Conservation (phyloP, 805 yeast genomes). For the Wickerhamiella kazuoi region DNA sequence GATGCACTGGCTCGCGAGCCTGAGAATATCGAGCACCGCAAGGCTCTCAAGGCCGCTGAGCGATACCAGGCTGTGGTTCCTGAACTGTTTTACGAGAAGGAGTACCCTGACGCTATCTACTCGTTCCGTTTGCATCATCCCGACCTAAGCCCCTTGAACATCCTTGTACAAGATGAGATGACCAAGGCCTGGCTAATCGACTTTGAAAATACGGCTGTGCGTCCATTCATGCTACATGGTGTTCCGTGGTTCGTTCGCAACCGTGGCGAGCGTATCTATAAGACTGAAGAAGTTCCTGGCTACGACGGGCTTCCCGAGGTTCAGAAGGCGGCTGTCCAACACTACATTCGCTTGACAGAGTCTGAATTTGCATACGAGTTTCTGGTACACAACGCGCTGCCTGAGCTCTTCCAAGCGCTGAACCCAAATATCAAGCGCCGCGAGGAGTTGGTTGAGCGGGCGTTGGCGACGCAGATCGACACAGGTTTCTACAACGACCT, state of each 20-base stretch:
- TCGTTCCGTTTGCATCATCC: conserved; percentile 62
- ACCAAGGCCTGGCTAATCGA: conserved; percentile 41
- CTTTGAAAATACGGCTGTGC: conserved; percentile 63
- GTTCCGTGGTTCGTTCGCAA: conserved; percentile 76
- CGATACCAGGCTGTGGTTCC: conserved; percentile 41
- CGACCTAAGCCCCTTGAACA: conserved; percentile 84
- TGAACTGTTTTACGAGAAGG: conserved; percentile 33
- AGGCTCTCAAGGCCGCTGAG: conserved; percentile 32
- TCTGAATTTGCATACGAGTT: conserved; percentile 81
- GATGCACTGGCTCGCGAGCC: conserved; percentile 39
- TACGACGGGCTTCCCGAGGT: conserved; percentile 48
- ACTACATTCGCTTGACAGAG: conserved; percentile 77
- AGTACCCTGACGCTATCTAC: conserved; percentile 38
- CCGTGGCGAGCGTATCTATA: conserved; percentile 74
- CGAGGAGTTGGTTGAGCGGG: conserved; percentile 20
- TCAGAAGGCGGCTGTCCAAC: conserved; percentile 65
- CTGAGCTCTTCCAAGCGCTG: conserved; percentile 59
- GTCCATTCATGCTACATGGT: conserved; percentile 63
- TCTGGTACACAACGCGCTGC: conserved; percentile 44
- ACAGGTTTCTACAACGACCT: conserved; percentile 14
- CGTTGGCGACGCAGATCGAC: conserved; percentile 14
- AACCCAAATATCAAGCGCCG: conserved; percentile 54
- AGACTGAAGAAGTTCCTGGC: conserved; percentile 56
- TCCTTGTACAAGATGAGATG: conserved; percentile 27
- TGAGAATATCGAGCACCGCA: conserved; percentile 22